A percentile compares a stretch with the other conserved stretches of the same genome.
Conservation (phyloP, 2,329 filamentous ascomycete genomes). For the Hymenoscyphus albidus region DNA sequence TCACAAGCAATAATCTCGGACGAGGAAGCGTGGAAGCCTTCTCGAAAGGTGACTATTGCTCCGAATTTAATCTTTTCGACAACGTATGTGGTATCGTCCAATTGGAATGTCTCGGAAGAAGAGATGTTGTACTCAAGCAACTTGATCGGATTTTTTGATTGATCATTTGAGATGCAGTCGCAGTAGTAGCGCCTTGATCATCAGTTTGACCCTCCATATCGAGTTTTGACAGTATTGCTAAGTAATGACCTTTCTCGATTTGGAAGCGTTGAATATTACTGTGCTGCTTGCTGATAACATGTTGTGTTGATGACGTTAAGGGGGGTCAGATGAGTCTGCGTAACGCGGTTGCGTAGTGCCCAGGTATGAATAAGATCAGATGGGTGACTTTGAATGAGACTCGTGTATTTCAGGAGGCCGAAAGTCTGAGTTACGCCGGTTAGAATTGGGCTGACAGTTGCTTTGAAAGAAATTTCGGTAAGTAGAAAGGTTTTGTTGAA, state of each 20-base stretch:
- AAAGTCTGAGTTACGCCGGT: neutral
- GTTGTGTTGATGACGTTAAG: slow-evolving; percentile 6
- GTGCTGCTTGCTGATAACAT: slow-evolving; percentile 5
- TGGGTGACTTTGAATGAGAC: neutral
- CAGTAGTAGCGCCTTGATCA: neutral
- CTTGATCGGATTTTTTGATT: neutral
- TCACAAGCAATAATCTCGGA: slow-evolving; percentile 6
- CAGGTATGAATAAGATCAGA: neutral
- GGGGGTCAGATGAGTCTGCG: neutral
- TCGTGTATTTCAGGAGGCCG: neutral
- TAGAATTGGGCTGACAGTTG: neutral
- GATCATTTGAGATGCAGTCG: slow-evolving; percentile 4
- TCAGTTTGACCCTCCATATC: too few species aligned
- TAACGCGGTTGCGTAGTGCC: neutral
- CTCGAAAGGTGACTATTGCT: neutral
- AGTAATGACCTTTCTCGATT: slow-evolving; percentile 3
- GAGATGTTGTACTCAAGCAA: slow-evolving; percentile 2
- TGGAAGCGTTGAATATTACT: slow-evolving; percentile 12
- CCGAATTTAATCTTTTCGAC: neutral
- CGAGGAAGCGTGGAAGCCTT: neutral
- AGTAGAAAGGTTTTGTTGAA: neutral
- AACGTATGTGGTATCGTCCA: neutral
- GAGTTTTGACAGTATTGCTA: slow-evolving; percentile 9
- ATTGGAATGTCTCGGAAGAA: neutral
- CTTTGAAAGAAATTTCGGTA: too few species aligned